Conservation (phyloP, 768 basidiomycete species). For the Boletus rubescentipes region DNA sequence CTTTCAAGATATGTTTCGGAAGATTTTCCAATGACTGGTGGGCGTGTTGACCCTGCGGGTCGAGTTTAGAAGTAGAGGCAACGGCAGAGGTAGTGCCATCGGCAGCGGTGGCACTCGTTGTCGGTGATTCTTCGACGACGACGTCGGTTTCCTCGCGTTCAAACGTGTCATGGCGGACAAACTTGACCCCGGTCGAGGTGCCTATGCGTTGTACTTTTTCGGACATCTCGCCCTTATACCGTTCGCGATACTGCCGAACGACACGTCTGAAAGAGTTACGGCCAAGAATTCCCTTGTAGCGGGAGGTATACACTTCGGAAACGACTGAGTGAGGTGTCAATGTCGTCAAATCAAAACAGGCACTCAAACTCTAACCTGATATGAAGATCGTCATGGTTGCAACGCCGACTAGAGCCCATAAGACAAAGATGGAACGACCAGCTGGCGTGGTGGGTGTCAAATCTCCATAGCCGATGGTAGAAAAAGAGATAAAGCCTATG, state of each 20-base stretch:
- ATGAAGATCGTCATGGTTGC: constrained; percentile 74
- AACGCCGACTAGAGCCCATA: constrained; percentile 77
- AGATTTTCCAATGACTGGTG: constrained; percentile 38
- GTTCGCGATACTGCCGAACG: constrained; percentile 44
- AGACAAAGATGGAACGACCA: constrained; percentile 73
- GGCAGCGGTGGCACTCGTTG: background rate
- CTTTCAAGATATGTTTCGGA: constrained; percentile 37
- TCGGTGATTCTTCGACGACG: background rate
- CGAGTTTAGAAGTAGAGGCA: constrained; percentile 5
- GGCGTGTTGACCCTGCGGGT: constrained; percentile 13
- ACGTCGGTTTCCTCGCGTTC: constrained; percentile 1
- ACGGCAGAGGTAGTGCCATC: background rate
- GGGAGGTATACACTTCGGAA: constrained; percentile 61
- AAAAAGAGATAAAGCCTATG: constrained; percentile 69
- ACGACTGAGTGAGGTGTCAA: constrained; percentile 43
- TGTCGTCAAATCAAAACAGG: background rate
- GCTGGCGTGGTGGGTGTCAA: constrained; percentile 58
- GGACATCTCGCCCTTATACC: constrained; percentile 15
- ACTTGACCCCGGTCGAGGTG: constrained; percentile 1
- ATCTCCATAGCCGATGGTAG: constrained; percentile 75
- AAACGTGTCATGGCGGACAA: background rate
- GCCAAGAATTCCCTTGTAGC: constrained; percentile 59
- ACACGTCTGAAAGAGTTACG: constrained; percentile 45
- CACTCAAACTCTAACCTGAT: constrained; percentile 47
- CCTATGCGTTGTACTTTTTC: constrained; percentile 9